Evolutionary conservation across 1,139 yeast species (phyloP), one percentile per base, ranked within the genome.

Genomic region (Magnusiomyces sp.): DNA sequence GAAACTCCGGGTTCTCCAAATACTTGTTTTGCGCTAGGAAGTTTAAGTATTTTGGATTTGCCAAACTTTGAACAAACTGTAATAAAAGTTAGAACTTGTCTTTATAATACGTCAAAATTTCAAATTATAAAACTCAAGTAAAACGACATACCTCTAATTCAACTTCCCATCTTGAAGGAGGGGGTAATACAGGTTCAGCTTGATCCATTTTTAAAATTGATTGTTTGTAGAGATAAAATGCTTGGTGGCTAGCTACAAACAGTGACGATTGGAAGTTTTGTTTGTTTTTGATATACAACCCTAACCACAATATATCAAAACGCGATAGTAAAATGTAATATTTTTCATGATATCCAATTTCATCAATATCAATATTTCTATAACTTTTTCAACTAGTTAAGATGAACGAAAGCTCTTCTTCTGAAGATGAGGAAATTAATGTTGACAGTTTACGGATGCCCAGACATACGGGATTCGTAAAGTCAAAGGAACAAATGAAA

Each of bases 111-210:
- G 29, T 14, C 9, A 20, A n/a, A 34, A 37, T 17, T 23, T 2
- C 2, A 10, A 41, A 27, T n/a, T 11, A 34, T 29, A 16, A 31
- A 23, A 27, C 11, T 32, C 7, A 39, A 43, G 11, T 19, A 33
- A 19, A 32, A 32, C 16, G 19, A 16, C 13, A 49, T 58, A 71
- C 75, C 62, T 84, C 95, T 34, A 84, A 72, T 60, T 84, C 95
- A 34, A 84, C 79, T 59, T 85, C 95, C 86, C 90, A 85, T 56
- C 94, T 66, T 10, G 84, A 77, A 13, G 94, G 92, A 29, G 82
- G 71, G 38, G 29, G 29, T 23, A 23, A 4, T 23, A 23, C 29
- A 23, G 29, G 29, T 7, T 23, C 29, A 23, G 29, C 7, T 23
- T 23, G 29, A 5, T 23, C 29, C 29, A 23, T 23, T 23, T 23